phyloP scores from a whole-genome alignment of 2,329 filamentous ascomycete species.

The Sclerotinia minor region DNA sequence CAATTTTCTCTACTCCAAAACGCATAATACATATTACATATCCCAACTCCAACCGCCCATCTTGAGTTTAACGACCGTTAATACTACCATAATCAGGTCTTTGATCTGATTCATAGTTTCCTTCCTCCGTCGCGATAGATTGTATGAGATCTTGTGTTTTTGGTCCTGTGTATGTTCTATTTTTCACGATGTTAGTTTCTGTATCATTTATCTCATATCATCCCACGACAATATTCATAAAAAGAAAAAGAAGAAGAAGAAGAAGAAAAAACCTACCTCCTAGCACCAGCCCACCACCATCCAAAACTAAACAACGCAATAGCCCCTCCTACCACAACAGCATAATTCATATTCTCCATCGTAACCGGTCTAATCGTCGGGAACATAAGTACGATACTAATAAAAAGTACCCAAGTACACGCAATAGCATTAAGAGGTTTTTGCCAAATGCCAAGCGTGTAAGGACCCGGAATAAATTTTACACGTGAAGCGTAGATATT shows the following conservation, averaged over 20 bases:
- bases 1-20: neutral
- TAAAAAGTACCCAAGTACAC: conserved; percentile 62
- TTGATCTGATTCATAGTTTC: conserved; percentile 9
- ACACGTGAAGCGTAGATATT: conserved; percentile 34
- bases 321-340: conserved; percentile 48
- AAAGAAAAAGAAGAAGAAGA: too few species aligned
- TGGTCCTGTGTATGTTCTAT: conserved; percentile 22
- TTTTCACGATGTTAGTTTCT: too few species aligned
- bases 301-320: conserved; percentile 52
- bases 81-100: conserved; percentile 4
- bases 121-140: conserved; percentile 8
- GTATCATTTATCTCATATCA: neutral
- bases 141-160: conserved; percentile 24
- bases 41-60: neutral
- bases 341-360: conserved; percentile 53
- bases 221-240: neutral
- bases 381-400: conserved; percentile 60
- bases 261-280: conserved; percentile 28
- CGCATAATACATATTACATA: neutral
- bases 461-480: conserved; percentile 49
- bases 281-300: conserved; percentile 47
- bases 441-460: conserved; percentile 57
- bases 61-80: neutral
- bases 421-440: conserved; percentile 56
- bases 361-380: conserved; percentile 51